Conservation (phyloP, 129 eudicot genomes). For the Arctium lappa region DNA sequence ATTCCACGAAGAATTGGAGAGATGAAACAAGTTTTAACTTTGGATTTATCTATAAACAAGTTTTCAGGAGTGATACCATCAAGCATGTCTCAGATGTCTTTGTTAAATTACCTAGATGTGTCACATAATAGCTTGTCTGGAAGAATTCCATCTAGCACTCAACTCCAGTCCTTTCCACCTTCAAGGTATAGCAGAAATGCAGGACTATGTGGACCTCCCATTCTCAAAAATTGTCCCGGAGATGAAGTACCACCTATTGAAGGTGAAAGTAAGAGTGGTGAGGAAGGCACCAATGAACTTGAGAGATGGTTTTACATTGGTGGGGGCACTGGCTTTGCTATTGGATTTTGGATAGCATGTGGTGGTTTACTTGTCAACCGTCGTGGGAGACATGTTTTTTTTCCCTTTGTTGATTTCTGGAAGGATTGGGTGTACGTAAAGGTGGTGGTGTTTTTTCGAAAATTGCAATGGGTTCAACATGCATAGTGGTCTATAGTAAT, state of each 20-base stretch:
- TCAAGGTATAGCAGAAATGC: background rate
- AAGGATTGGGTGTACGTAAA: too few relatives aligned
- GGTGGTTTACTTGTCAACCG: background rate
- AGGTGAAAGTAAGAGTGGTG: background rate
- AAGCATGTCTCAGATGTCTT: background rate
- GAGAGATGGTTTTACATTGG: background rate
- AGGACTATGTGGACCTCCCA: background rate
- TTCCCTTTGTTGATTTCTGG: background rate
- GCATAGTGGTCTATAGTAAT: too few relatives aligned
- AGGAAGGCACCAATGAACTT: background rate
- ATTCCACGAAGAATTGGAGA: conserved; percentile 25
- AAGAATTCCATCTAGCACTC: conserved; percentile 16
- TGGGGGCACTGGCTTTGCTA: background rate
- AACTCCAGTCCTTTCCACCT: conserved; percentile 2
- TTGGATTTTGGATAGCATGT: too few relatives aligned
- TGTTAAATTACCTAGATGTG: conserved; percentile 13
- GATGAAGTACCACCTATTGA: background rate
- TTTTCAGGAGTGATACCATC: conserved; percentile 22
- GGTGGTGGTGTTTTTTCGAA: too few relatives aligned
- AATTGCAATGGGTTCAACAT: too few relatives aligned
- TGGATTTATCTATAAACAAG: conserved; percentile 5
- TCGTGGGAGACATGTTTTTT: background rate
- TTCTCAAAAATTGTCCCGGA: background rate
- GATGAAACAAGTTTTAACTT: background rate
- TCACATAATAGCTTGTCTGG: conserved; percentile 32